A percentile compares a stretch with the other conserved stretches of the same genome.
phyloP scores from a whole-genome alignment of 352 stramenopile genomes.

The Thalassiosira allenii region DNA sequence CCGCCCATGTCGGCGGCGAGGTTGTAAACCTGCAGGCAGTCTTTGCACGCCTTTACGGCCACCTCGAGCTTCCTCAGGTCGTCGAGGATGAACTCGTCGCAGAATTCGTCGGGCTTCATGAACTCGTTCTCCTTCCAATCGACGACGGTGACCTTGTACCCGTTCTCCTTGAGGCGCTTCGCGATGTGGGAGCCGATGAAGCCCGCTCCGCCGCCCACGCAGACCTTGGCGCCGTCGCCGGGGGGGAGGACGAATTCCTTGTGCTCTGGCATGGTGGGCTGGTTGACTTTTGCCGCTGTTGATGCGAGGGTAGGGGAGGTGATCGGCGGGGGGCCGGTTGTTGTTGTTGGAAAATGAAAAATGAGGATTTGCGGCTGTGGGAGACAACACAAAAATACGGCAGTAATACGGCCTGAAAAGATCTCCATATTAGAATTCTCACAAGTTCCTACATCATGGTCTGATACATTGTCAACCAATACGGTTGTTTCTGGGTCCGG shows the following conservation, averaged over 20 bases:
- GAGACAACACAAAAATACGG: too few species aligned
- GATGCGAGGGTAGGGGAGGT: too few species aligned
- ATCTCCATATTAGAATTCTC: too few species aligned
- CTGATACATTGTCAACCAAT: too few species aligned
- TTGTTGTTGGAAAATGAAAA: too few species aligned
- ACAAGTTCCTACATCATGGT: too few species aligned
- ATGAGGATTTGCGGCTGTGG: too few species aligned
- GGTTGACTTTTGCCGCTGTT: too few species aligned
- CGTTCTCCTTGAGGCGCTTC: conserved; percentile 87
- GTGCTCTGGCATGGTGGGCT: too few species aligned
- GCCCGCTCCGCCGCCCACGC: conserved; percentile 58
- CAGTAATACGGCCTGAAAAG: too few species aligned
- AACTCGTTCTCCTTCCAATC: conserved; percentile 92
- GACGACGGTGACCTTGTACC: conserved; percentile 94
- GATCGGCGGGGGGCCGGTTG: too few species aligned
- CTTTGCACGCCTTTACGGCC: conserved; percentile 87
- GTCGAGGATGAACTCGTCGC: conserved; percentile 89
- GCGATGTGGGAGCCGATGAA: conserved; percentile 77
- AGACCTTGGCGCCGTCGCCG: conserved; percentile 55
- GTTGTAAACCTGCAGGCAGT: conserved; percentile 89
- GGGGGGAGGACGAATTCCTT: conserved; percentile 48
- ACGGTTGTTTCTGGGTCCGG: too few species aligned
- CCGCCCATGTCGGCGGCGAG: conserved; percentile 91
- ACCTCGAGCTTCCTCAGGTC: conserved; percentile 89
- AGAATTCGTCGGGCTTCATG: conserved; percentile 90